Evolutionary conservation across 768 basidiomycete genomes (phyloP).

Genomic region (Melanogaster broomeanus): DNA sequence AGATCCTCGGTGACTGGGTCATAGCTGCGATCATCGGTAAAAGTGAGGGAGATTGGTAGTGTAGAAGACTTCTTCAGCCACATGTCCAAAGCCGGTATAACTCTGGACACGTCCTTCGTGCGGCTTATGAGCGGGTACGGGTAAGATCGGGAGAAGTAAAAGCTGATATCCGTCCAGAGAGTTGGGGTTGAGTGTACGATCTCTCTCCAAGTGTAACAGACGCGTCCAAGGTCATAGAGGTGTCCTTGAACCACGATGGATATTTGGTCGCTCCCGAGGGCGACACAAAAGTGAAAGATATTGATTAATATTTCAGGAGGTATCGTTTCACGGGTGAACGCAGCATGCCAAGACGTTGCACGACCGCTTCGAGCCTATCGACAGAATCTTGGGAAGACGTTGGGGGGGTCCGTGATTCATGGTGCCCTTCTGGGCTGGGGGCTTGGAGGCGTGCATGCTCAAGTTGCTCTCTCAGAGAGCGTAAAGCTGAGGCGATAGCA

Average conservation of each 20-base stretch:
- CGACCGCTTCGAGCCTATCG: background rate
- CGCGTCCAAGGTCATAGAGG: constrained; percentile 12
- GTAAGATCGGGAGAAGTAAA: constrained; percentile 13
- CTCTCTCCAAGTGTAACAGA: constrained; percentile 23
- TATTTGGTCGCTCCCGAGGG: background rate
- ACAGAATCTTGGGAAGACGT: background rate
- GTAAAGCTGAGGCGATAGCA: background rate
- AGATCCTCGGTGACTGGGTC: constrained; percentile 4
- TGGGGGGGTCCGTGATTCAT: background rate
- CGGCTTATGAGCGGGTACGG: background rate
- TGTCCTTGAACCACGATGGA: background rate
- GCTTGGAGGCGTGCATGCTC: background rate
- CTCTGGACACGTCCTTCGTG: constrained; percentile 1
- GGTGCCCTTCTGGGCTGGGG: background rate
- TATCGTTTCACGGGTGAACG: constrained; percentile 6
- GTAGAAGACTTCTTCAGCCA: constrained; percentile 13
- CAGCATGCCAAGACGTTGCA: background rate
- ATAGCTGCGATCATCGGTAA: constrained; percentile 17
- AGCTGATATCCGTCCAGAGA: constrained; percentile 24
- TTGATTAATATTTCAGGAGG: constrained; percentile 37
- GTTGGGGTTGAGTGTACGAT: constrained; percentile 8
- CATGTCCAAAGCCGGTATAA: constrained; percentile 3
- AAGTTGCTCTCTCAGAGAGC: background rate
- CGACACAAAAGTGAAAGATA: constrained; percentile 13
- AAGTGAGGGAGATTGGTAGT: constrained; percentile 19